Conservation (phyloP, 2,329 filamentous ascomycete species). For the Ploettnerulaceae sp. region DNA sequence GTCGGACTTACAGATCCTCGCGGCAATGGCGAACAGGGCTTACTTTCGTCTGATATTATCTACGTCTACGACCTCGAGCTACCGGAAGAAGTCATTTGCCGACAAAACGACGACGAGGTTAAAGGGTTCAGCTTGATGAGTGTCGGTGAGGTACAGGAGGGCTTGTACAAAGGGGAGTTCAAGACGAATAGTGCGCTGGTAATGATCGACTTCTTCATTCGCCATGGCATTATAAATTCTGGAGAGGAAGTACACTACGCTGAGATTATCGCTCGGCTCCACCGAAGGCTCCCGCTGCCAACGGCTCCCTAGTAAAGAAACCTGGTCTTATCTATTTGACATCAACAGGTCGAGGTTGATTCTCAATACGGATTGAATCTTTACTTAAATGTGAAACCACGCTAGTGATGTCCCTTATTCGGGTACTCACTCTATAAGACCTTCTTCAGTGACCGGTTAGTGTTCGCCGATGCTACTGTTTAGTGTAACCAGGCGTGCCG, state of each 20-base stretch:
- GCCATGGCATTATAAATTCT: conserved; percentile 67
- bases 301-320: conserved; percentile 2
- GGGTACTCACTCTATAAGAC: no score
- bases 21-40: conserved; percentile 55
- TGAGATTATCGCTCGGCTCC: conserved; percentile 53
- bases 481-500: no score
- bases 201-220: conserved; percentile 75
- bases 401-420: no score
- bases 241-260: conserved; percentile 70
- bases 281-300: conserved; percentile 33
- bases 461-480: no score
- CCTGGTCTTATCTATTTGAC: no score
- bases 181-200: conserved; percentile 80
- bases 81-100: conserved; percentile 49
- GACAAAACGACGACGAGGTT: conserved; percentile 73
- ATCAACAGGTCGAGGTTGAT: no score
- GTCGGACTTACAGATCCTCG: conserved; percentile 56
- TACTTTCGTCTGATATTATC: conserved; percentile 61
- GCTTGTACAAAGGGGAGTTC: conserved; percentile 65
- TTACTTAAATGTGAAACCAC: no score
- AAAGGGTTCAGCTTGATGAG: conserved; percentile 67
- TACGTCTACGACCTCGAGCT: conserved; percentile 78
- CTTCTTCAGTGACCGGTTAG: no score
- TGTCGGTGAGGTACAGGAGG: conserved; percentile 53
- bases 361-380: no score